Conservation (phyloP, 208 protist species). For the Acanthamoeba triangularis region DNA sequence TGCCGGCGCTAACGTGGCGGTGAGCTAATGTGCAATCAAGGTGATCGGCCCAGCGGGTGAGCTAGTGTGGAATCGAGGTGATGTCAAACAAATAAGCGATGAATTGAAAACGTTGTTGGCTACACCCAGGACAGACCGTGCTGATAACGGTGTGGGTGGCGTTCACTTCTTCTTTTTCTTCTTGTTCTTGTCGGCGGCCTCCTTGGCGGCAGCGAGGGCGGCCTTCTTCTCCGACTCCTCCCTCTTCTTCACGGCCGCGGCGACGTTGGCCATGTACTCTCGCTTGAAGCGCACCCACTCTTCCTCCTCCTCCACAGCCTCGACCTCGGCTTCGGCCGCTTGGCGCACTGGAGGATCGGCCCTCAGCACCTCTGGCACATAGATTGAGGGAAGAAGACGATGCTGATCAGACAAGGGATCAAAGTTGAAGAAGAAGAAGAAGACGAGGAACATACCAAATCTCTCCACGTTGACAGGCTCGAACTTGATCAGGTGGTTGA, state of each 20-base stretch:
- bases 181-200: constrained; percentile 9
- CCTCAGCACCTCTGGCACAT: neutral
- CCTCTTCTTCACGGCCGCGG: constrained; percentile 23
- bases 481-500: neutral
- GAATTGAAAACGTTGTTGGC: too few relatives aligned
- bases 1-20: too few relatives aligned
- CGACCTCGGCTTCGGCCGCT: constrained; percentile 1
- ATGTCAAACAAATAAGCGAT: too few relatives aligned
- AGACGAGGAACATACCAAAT: neutral
- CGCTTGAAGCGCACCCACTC: constrained; percentile 68
- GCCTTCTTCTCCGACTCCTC: constrained; percentile 50
- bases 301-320: constrained; percentile 5
- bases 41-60: too few relatives aligned
- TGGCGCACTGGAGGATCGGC: neutral
- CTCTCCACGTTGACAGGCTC: neutral
- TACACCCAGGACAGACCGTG: too few relatives aligned
- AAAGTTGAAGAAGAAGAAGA: neutral
- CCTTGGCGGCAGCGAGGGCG: constrained; percentile 30
- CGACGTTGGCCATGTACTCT: constrained; percentile 48
- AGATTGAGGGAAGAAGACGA: neutral
- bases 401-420: neutral
- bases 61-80: too few relatives aligned
- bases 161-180: constrained; percentile 45
- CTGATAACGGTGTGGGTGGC: too few relatives aligned
- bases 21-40: too few relatives aligned